These are phyloP conservation scores for Erythrophleum ivorense DNA, from an alignment of 331 rosid species.

Conservation along the genomic window DNA sequence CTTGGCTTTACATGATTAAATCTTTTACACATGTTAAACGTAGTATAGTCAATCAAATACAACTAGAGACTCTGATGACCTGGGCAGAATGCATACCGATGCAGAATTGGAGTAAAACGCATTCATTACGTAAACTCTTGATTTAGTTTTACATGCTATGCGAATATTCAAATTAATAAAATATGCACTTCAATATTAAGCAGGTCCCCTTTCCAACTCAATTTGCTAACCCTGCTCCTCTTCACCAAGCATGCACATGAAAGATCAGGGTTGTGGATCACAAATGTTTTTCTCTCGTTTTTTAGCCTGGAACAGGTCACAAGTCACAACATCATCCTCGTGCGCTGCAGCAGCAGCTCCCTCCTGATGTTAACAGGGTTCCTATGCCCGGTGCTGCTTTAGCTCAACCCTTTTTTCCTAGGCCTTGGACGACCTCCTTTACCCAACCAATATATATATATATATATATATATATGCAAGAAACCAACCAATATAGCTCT, in stretches of 20 bases:
- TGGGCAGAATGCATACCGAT: neutral
- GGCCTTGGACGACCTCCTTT: neutral
- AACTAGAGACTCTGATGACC: neutral
- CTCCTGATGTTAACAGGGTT: neutral
- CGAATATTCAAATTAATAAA: neutral
- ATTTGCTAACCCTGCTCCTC: neutral
- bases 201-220: slow-evolving; percentile 5
- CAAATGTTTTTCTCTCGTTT: neutral
- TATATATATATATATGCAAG: neutral
- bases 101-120: neutral
- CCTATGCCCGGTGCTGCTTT: too few species aligned
- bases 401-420: too few species aligned
- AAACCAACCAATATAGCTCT: neutral
- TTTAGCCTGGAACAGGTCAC: neutral
- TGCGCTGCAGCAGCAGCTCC: neutral
- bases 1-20: too few species aligned
- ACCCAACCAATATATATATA: neutral
- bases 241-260: slow-evolving; percentile 1
- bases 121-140: neutral
- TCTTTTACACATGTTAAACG: too few species aligned
- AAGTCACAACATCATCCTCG: neutral
- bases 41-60: neutral
- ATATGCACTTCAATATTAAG: neutral
- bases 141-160: slow-evolving; percentile 15
- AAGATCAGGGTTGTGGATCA: neutral